Evolutionary conservation across 192 early-diverging fungal species (phyloP), one percentile per base, ranked within the genome.

Genomic region (Backusella westeae): DNA sequence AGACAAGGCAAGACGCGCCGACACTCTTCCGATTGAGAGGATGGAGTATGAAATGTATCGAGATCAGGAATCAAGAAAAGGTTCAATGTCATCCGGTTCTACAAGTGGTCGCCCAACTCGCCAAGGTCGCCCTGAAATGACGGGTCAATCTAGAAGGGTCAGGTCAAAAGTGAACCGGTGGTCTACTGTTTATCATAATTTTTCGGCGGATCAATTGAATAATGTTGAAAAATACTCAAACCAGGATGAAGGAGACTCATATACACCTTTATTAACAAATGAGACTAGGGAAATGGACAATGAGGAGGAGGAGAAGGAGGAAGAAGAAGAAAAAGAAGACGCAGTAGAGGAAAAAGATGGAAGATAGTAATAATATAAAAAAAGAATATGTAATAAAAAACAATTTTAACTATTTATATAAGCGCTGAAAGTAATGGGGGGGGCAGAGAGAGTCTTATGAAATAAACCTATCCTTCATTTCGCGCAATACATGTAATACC

Each of bases 401-500:
- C 32, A 32, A 3, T 32, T 17, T 46, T 34, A 42, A 49, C 17
- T 46, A 26, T 39, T 71, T 71, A 72, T 49, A 52, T 46, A 49
- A 72, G 34, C 23, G n/a, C 4, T 23, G 41, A 26, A 10, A 52
- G 6, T 34, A 34, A 46, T 34, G 42, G 32, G 32, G 1, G 2
- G 32, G 32, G 17, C 2, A 19, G 19, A 6, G 8, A 34, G 4
- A 34, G 4, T 21, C 32, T 68, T 68, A 68, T 35, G 32, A 68
- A 36, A 68, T 21, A 34, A 36, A 68, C 35, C 56, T 59, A 63
- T 98, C 93, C 84, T 97, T 97, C 84, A 95, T 75, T 69, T 92
- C 90, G 34, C 96, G 89, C 6, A 98, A 79, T 35, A 72, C 84
- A n/a, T 85, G 88, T 82, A 98, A 89, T 19, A 96, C 93, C 26